Base-by-base conservation (phyloP, 2,329 filamentous ascomycete genomes). In the Fusarium fujikuroi region DNA sequence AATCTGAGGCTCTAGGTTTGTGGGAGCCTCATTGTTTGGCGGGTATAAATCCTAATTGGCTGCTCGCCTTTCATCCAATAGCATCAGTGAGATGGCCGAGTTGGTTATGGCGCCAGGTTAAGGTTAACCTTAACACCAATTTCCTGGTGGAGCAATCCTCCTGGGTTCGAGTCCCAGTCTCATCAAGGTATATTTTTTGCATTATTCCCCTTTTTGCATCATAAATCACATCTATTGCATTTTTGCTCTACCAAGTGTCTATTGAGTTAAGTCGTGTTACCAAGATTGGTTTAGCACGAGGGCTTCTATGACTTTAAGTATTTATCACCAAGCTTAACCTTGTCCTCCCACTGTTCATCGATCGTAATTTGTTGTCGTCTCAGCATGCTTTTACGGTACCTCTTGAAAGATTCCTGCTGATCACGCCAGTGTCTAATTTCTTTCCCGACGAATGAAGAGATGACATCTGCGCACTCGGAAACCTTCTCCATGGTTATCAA, bases 221-320 rank as follows among this genome's bases (percentile, higher is more conserved):
- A 15, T 1, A 7, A 3, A 34, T 11, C 2, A 21, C 2, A 18
- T 19, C 15, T 32, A 89, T 1, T 93, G 3, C 12, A 7, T 90
- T 59, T 93, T 25, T 49, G 14, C 8, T 54, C 10, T 34, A 14
- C 2, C 3, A 14, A 32, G 2, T 4, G 12, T 36, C n/a, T 23
- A 34, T 4, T 8, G 12, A 8, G 6, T 25, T 5, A 2, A 18
- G 5, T 3, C 2, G 11, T 34, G 15, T 7, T 23, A 3, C 2
- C 5, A 14, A 34, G 2, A 9, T 9, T 18, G 5, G 15, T 7
- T 12, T 9, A 11, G 4, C 3, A 5, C 4, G 5, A 11, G 15
- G 3, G 12, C 23, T 5, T 8, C 7, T 30, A 39, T 9, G 3
- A 4, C 6, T 19, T 16, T 1, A 15, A 25, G 14, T 58, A 58